These are phyloP conservation scores for Whalleya microplaca DNA, from an alignment of 2,329 filamentous ascomycete genomes.

Conservation along the genomic window DNA sequence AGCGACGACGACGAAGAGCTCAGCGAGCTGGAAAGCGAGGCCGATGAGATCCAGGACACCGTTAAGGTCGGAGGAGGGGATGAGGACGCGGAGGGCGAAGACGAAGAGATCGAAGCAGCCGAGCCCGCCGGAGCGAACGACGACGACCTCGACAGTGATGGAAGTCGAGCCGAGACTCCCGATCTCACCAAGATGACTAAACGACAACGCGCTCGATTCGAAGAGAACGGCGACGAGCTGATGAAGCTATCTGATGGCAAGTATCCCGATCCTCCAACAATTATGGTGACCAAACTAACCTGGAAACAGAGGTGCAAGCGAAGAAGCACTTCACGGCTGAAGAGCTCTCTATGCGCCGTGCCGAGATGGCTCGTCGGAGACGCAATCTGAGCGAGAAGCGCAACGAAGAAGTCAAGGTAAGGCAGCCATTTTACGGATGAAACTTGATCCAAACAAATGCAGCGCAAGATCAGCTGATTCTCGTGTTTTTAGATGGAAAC, in stretches of 20 bases:
- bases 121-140: slow-evolving; percentile 42
- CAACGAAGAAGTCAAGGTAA: slow-evolving; percentile 66
- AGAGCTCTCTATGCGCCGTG: slow-evolving; percentile 63
- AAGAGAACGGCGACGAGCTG: slow-evolving; percentile 56
- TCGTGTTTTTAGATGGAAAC: slow-evolving; percentile 71
- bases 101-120: slow-evolving; percentile 50
- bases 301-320: slow-evolving; percentile 60
- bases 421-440: slow-evolving; percentile 13
- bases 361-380: slow-evolving; percentile 64
- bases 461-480: slow-evolving; percentile 10
- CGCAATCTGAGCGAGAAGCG: slow-evolving; percentile 68
- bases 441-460: background rate
- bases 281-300: slow-evolving; percentile 17
- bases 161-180: slow-evolving; percentile 53
- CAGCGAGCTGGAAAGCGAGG: slow-evolving; percentile 59
- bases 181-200: slow-evolving; percentile 65
- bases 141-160: slow-evolving; percentile 48
- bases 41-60: slow-evolving; percentile 50
- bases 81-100: slow-evolving; percentile 47
- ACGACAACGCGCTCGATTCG: slow-evolving; percentile 62
- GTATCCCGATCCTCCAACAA: slow-evolving; percentile 22
- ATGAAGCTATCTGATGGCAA: slow-evolving; percentile 65
- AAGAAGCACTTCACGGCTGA: slow-evolving; percentile 66
- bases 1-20: slow-evolving; percentile 60
- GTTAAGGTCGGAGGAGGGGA: slow-evolving; percentile 45